These are phyloP conservation scores for Artemisia tridentata DNA, from an alignment of 129 eudicot genomes.

Conservation along the genomic window DNA sequence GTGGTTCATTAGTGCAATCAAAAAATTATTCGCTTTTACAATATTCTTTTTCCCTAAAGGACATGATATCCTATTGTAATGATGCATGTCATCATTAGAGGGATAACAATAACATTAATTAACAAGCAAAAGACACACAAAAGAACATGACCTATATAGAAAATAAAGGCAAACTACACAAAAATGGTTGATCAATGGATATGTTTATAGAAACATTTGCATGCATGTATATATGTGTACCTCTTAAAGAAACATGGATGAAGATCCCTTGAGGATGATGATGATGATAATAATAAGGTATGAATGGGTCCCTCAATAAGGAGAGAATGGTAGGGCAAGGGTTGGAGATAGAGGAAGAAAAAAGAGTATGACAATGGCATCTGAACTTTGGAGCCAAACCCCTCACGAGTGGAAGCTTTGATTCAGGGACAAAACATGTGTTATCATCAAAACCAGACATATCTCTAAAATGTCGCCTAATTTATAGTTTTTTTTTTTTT, in stretches of 20 bases:
- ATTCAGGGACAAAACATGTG: not conserved
- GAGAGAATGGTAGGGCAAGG: not conserved
- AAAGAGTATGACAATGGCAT: not conserved
- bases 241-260: slow-evolving; percentile 5
- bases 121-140: not conserved
- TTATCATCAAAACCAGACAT: not conserved
- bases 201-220: not conserved
- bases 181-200: not conserved
- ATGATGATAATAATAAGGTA: not conserved
- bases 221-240: not conserved
- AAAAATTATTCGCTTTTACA: slow-evolving; percentile 43
- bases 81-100: not conserved
- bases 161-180: not conserved
- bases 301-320: not conserved
- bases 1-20: slow-evolving; percentile 54
- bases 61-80: slow-evolving; percentile 27
- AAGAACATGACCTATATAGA: not conserved
- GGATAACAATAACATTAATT: too few relatives aligned
- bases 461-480: not conserved
- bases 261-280: slow-evolving; percentile 13
- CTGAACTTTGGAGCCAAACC: not conserved
- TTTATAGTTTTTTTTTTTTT: not conserved
- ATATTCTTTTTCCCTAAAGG: slow-evolving; percentile 28
- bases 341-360: not conserved
- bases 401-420: not conserved